These are phyloP conservation scores for Grosmannia penicillata DNA, from an alignment of 2,329 filamentous ascomycete genomes.

Conservation along the genomic window DNA sequence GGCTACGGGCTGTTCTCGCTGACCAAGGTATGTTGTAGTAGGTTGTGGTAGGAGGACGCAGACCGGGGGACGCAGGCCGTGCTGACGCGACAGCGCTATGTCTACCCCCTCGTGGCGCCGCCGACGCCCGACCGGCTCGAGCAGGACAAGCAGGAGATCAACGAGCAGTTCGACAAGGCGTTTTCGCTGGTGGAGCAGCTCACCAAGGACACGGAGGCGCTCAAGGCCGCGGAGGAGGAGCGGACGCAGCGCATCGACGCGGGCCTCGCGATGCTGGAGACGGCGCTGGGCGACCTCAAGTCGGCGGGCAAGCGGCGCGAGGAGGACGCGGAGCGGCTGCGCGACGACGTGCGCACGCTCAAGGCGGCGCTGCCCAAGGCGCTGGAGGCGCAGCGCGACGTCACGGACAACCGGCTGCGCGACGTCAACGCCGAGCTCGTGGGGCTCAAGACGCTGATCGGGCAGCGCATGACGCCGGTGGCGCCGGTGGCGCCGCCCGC, in stretches of 20 bases:
- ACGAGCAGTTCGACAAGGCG: constrained; percentile 84
- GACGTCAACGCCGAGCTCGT: constrained; percentile 80
- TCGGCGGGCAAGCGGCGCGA: constrained; percentile 67
- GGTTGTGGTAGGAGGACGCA: too few relatives aligned
- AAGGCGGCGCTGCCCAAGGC: constrained; percentile 81
- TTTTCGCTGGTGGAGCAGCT: constrained; percentile 88
- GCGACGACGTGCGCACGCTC: constrained; percentile 70
- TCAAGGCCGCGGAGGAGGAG: constrained; percentile 76
- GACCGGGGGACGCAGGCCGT: not conserved
- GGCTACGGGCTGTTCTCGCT: constrained; percentile 80
- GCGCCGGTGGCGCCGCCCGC: not conserved
- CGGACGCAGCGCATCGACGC: constrained; percentile 72
- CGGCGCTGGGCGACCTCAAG: constrained; percentile 68
- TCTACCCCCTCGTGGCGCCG: constrained; percentile 79
- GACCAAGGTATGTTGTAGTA: constrained; percentile 66
- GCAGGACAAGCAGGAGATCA: constrained; percentile 83
- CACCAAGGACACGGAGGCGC: constrained; percentile 70
- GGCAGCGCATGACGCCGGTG: constrained; percentile 40
- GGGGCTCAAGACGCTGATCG: constrained; percentile 79
- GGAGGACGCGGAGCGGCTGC: constrained; percentile 73
- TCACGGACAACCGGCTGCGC: constrained; percentile 64
- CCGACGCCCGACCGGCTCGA: constrained; percentile 89
- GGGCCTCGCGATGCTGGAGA: constrained; percentile 72
- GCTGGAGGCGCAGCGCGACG: constrained; percentile 73
- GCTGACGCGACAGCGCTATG: constrained; percentile 51